Conservation (phyloP, 768 basidiomycete species). For the Tulasnella sp. region DNA sequence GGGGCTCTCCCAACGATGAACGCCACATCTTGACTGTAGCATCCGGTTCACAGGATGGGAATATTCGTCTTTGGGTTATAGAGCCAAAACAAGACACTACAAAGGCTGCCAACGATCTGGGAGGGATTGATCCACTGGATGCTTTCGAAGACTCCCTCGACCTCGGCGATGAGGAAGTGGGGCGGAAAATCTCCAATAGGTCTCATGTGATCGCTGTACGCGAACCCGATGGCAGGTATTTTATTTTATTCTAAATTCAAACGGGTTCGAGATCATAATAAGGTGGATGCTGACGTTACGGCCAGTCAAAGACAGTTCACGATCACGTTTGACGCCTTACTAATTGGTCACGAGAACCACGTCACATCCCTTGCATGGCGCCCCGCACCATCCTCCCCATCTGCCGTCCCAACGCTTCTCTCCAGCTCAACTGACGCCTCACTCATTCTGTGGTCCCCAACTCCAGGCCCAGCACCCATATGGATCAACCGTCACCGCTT, state of each 20-base stretch:
- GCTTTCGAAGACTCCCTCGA: slow-evolving; percentile 79
- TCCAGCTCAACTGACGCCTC: slow-evolving; percentile 94
- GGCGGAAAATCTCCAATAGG: slow-evolving; percentile 59
- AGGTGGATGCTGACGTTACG: not conserved
- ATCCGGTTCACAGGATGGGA: slow-evolving; percentile 91
- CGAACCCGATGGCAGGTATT: slow-evolving; percentile 30
- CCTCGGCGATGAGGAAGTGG: slow-evolving; percentile 63
- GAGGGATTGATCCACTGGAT: slow-evolving; percentile 64
- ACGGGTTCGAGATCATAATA: not conserved
- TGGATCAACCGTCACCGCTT: slow-evolving; percentile 91
- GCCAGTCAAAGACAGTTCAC: slow-evolving; percentile 47
- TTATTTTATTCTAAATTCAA: slow-evolving; percentile 4
- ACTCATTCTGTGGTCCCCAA: slow-evolving; percentile 72
- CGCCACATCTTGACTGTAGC: slow-evolving; percentile 58
- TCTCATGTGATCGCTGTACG: slow-evolving; percentile 13
- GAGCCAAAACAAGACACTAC: slow-evolving; percentile 33
- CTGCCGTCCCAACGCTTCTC: slow-evolving; percentile 47
- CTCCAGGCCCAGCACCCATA: slow-evolving; percentile 44
- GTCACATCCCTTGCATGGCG: slow-evolving; percentile 85
- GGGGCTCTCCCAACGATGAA: slow-evolving; percentile 24
- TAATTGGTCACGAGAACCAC: slow-evolving; percentile 93
- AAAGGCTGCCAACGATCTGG: slow-evolving; percentile 28
- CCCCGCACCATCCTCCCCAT: slow-evolving; percentile 27
- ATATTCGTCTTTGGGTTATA: slow-evolving; percentile 88
- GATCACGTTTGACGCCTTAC: slow-evolving; percentile 84